Evolutionary conservation across 129 eudicot species (phyloP).

Genomic region (Lactuca sativa): DNA sequence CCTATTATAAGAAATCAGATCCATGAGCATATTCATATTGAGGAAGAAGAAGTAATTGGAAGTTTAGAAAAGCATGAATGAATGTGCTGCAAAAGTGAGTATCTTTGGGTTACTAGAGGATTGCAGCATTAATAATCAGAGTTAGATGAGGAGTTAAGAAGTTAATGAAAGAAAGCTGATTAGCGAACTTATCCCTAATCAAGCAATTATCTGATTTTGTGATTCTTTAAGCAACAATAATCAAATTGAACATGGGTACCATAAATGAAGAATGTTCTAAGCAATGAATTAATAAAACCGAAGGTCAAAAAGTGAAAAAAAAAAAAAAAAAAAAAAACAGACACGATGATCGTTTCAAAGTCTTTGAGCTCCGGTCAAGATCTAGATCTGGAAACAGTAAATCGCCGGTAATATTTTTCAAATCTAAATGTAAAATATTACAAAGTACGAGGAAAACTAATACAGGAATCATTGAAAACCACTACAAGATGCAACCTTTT

Average conservation of each 20-base stretch:
- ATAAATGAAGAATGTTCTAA: neutral
- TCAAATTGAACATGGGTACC: too few species aligned
- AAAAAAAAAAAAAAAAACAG: neutral
- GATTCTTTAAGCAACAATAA: neutral
- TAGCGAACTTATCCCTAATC: neutral
- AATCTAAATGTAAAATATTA: neutral
- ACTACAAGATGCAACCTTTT: conserved; percentile 3
- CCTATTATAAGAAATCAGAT: conserved; percentile 18
- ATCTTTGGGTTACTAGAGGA: too few species aligned
- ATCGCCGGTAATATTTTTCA: neutral
- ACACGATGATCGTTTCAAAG: conserved; percentile 5
- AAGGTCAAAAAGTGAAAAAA: neutral
- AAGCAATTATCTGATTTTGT: neutral
- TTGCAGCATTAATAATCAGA: too few species aligned
- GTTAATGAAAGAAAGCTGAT: too few species aligned
- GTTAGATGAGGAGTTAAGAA: too few species aligned
- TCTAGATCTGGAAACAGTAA: conserved; percentile 24
- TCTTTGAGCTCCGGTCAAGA: conserved; percentile 7
- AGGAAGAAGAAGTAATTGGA: neutral
- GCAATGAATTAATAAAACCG: neutral
- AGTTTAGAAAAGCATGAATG: too few species aligned
- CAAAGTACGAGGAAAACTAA: neutral
- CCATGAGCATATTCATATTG: neutral
- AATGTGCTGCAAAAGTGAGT: too few species aligned
- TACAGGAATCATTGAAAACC: conserved; percentile 1